These are phyloP conservation scores for Botrytis fabae DNA, from an alignment of 2,329 filamentous ascomycete species.

Conservation along the genomic window DNA sequence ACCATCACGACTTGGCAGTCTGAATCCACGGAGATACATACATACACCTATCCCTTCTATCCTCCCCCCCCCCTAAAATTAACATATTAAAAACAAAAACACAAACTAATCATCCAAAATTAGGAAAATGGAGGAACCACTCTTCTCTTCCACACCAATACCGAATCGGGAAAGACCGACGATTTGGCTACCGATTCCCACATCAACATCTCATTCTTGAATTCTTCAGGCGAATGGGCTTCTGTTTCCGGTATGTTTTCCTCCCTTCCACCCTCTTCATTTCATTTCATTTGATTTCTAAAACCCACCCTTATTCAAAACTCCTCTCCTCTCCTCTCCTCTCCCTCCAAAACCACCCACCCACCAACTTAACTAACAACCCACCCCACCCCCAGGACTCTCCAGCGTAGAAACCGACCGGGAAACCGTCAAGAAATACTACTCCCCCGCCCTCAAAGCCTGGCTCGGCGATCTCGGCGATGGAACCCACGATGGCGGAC, in stretches of 20 bases:
- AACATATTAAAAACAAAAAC: too few species aligned
- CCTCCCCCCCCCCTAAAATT: too few species aligned
- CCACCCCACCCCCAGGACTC: background rate
- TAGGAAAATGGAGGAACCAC: conserved; percentile 78
- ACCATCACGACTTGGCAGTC: background rate
- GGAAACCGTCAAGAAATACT: conserved; percentile 75
- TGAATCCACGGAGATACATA: background rate
- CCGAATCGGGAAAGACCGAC: conserved; percentile 83
- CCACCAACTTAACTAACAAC: background rate
- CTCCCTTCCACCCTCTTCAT: background rate
- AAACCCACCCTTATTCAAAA: too few species aligned
- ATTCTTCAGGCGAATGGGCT: conserved; percentile 77
- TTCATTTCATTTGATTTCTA: background rate
- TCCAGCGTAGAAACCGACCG: background rate
- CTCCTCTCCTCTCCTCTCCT: too few species aligned
- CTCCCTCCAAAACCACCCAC: background rate
- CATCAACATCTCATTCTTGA: conserved; percentile 81
- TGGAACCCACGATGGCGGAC: conserved; percentile 78
- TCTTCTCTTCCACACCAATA: conserved; percentile 89
- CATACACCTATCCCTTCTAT: background rate
- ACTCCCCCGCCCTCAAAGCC: conserved; percentile 71
- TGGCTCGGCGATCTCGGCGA: conserved; percentile 87
- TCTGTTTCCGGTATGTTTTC: conserved; percentile 69
- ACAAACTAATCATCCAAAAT: background rate
- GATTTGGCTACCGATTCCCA: conserved; percentile 72